Evolutionary conservation across 148 eudicot species (phyloP), one percentile per base, ranked within the genome.

Genomic region (Chenopodium quinoa): DNA sequence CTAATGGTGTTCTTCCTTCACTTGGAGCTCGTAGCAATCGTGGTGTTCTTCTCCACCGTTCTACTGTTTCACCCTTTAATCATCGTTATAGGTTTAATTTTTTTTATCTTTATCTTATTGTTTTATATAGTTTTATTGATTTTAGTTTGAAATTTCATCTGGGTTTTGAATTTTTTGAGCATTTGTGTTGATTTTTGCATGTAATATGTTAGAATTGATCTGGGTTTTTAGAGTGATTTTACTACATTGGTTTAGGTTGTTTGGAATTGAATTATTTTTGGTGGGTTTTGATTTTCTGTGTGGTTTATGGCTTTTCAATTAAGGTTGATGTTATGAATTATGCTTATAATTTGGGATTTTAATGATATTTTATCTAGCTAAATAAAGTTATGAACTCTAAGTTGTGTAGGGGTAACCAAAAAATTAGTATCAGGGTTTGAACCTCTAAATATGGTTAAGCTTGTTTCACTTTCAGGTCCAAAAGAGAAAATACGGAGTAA

Each of bases 11-110:
- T 2, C 90, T 94, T 44, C 98, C 98, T 29, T 89, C 98, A 12
- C 98, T 92, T 4, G 98, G 96, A 44, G 94, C 89, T 25, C 88
- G 87, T 3, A 82, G 87, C 60, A 84, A 81, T 23, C 89, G 92
- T 22, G 81, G 73, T n/a, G 65, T 78, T 71, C 65, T 79, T 74
- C 90, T 94, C 8, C 84, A 83, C 1, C 83, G 82, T 17, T 87
- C 76, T 84, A 87, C 84, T 9, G 62, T 94, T 76, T 90, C 93
- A 9, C 93, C 94, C 3, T 85, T 84, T 40, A 88, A 91, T 86
- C 63, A 84, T 4, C 91, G 81, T 68, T 92, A 92, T 80, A 87
- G 88, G 98, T 89, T 7, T 16, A 25, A n/a, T 7, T 9, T 37
- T 32, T 34, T 32, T 34, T 0, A 27, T 27, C 40, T 67, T 5